These are phyloP conservation scores for Trametes coccinea DNA, from an alignment of 768 basidiomycete species.

Conservation along the genomic window DNA sequence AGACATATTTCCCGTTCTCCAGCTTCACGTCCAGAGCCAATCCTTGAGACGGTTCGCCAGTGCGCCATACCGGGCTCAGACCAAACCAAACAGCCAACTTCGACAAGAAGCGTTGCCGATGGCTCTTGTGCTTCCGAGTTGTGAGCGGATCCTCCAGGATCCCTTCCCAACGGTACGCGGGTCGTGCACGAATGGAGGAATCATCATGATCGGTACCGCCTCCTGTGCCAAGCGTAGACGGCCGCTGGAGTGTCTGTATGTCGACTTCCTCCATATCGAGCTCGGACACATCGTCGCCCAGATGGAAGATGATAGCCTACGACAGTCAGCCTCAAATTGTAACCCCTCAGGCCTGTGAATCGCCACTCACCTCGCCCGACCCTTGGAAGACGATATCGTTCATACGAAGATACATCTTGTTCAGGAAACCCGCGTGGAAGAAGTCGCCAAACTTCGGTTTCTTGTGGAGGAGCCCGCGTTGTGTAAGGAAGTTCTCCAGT, in stretches of 20 bases:
- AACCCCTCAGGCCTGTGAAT: background rate
- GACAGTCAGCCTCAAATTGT: background rate
- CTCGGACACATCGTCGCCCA: slow-evolving; percentile 53
- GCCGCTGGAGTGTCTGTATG: slow-evolving; percentile 45
- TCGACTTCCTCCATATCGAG: slow-evolving; percentile 69
- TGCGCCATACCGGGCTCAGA: slow-evolving; percentile 61
- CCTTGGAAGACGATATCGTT: slow-evolving; percentile 68
- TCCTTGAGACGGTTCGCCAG: slow-evolving; percentile 51
- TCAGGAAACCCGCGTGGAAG: slow-evolving; percentile 66
- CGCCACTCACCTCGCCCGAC: slow-evolving; percentile 41
- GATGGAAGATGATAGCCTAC: slow-evolving; percentile 64
- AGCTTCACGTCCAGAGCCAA: slow-evolving; percentile 60
- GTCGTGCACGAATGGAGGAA: slow-evolving; percentile 56
- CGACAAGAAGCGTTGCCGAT: slow-evolving; percentile 42
- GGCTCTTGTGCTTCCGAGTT: slow-evolving; percentile 35
- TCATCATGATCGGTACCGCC: slow-evolving; percentile 75
- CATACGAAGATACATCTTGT: slow-evolving; percentile 70
- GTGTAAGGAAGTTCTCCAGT: slow-evolving; percentile 62
- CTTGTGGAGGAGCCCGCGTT: slow-evolving; percentile 57
- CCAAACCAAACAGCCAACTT: slow-evolving; percentile 73
- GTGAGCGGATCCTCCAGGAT: slow-evolving; percentile 56
- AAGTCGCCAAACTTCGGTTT: slow-evolving; percentile 46
- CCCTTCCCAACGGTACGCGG: slow-evolving; percentile 70
- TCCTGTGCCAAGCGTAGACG: slow-evolving; percentile 64
- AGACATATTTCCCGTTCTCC: slow-evolving; percentile 58